These are phyloP conservation scores for Microthyrium microscopicum DNA, from an alignment of 2,329 filamentous ascomycete species.

Conservation along the genomic window DNA sequence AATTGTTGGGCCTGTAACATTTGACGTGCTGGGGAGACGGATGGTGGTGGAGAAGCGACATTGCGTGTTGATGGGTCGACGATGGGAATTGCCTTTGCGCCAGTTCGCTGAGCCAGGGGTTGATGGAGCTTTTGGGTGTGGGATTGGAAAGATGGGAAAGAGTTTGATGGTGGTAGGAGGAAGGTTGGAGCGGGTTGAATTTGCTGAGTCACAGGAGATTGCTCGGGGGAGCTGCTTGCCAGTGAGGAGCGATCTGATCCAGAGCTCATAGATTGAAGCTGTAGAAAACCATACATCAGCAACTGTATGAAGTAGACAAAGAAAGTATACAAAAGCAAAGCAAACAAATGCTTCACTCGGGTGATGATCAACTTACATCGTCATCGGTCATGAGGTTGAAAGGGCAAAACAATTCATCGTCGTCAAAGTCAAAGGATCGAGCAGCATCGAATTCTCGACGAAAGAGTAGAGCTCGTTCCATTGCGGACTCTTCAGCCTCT, in stretches of 20 bases:
- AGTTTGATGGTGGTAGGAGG: constrained; percentile 49
- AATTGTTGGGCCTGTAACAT: constrained; percentile 48
- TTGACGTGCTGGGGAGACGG: constrained; percentile 40
- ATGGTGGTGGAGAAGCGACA: constrained; percentile 74
- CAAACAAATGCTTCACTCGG: neutral
- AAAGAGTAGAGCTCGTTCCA: constrained; percentile 59
- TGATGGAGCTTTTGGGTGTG: constrained; percentile 75
- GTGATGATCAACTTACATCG: constrained; percentile 45
- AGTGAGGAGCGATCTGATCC: constrained; percentile 86
- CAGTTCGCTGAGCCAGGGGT: constrained; percentile 70
- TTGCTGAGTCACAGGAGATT: constrained; percentile 78
- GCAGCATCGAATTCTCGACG: constrained; percentile 79
- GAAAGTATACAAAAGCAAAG: too few species aligned
- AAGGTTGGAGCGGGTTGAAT: constrained; percentile 53
- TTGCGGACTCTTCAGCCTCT: constrained; percentile 54
- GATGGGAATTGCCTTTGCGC: constrained; percentile 95
- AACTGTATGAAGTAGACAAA: neutral
- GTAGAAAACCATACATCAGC: constrained; percentile 12
- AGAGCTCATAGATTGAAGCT: constrained; percentile 82
- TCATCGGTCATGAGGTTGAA: constrained; percentile 72
- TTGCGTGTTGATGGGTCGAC: constrained; percentile 89
- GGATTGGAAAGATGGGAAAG: constrained; percentile 38
- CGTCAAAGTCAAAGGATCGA: constrained; percentile 86
- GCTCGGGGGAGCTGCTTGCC: constrained; percentile 83
- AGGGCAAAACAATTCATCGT: constrained; percentile 92